phyloP scores from a whole-genome alignment of 768 basidiomycete genomes.

The Kwoniella newhampshirensis region DNA sequence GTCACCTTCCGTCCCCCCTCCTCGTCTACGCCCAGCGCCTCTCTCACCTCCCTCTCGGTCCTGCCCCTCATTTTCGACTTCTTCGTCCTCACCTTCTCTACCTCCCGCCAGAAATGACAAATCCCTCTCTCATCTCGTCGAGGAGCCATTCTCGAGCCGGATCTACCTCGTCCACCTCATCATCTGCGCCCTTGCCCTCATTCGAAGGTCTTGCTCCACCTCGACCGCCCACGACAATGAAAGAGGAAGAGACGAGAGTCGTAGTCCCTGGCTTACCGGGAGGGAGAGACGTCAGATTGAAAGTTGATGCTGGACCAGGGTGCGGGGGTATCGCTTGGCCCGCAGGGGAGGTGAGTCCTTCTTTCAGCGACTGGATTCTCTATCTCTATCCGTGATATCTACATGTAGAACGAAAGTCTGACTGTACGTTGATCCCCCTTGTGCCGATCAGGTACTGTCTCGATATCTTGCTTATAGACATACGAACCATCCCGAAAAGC shows the following conservation, averaged over 20 bases:
- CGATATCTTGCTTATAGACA: conserved; percentile 66
- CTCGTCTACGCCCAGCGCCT: too few relatives aligned
- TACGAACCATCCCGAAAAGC: conserved; percentile 53
- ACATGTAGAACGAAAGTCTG: too few relatives aligned
- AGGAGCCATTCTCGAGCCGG: conserved; percentile 14
- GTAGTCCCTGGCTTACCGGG: conserved; percentile 25
- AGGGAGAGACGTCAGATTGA: conserved; percentile 54
- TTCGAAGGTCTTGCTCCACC: conserved; percentile 39
- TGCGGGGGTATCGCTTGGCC: conserved; percentile 94
- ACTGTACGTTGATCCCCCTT: too few relatives aligned
- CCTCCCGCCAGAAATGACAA: neutral
- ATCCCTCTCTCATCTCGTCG: neutral
- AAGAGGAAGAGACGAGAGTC: conserved; percentile 36
- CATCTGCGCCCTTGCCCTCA: conserved; percentile 30
- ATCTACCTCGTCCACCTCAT: conserved; percentile 33
- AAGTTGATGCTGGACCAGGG: conserved; percentile 77
- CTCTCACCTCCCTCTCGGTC: too few relatives aligned
- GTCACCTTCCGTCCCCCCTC: too few relatives aligned
- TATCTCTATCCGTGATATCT: neutral
- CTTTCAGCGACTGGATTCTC: neutral
- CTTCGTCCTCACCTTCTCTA: neutral
- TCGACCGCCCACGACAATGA: conserved; percentile 43
- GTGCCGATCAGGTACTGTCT: conserved; percentile 65
- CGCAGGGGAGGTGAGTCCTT: conserved; percentile 70
- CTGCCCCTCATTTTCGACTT: too few relatives aligned